Evolutionary conservation across 2,329 filamentous ascomycete species (phyloP), one percentile per base, ranked within the genome.

Genomic region (Aspergillus chevalieri): DNA sequence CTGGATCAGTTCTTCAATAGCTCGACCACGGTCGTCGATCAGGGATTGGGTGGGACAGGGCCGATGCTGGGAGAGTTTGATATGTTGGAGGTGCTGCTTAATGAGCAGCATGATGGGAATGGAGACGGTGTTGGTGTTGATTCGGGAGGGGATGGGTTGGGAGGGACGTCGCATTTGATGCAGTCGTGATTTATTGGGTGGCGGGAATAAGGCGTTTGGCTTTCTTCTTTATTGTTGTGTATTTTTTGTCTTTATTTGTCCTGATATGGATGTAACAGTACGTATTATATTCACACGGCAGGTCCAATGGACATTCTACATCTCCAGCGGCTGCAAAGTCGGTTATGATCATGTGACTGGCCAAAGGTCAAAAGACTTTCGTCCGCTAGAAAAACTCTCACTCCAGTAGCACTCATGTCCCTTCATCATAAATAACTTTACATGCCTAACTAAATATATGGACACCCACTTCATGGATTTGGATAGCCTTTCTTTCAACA

Each of bases 31-130:
- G 68, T 65, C 4, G 72, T 75, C 39, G 72, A 75, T 52, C 77
- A 78, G 58, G 78, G 78, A 10, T 75, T 78, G 1, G 79, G 82
- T 47, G 80, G 82, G 19, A 80, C 77, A 17, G 81, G 81, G 0
- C 80, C 80, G n/a, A 80, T 82, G 65, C 72, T 84, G 12, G 80
- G 78, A 2, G 79, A 73, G 43, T 72, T 73, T 48, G 73, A 76
- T 50, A 73, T 75, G 71, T 57, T 76, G n/a, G 73, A 75, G 54
- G 69, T 74, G 5, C 61, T 75, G 12, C 62, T 73, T 22, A 72
- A 73, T 44, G 70, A 73, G 55, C 67, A 68, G 24, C 69, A 69
- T 52, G 66, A 68, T 46, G 63, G 62, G 9, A 61, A 61, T 39
- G 58, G 54, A 7, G 62, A 65, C 6, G 52, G 52, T 26, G 54